phyloP scores from a whole-genome alignment of 2,329 filamentous ascomycete genomes.

The Chalaropsis thielavioides region DNA sequence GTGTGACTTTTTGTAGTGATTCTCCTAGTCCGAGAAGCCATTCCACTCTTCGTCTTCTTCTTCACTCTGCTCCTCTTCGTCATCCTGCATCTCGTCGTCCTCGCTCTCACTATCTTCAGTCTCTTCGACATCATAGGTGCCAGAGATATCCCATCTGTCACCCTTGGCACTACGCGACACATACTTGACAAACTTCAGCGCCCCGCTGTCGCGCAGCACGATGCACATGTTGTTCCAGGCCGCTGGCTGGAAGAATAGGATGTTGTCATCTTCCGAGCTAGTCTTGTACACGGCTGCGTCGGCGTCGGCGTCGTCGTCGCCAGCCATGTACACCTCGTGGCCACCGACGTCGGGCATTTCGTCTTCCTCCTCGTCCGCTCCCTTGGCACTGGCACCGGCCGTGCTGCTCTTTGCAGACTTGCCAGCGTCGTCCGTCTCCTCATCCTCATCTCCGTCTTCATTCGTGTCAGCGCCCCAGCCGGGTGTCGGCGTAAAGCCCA shows the following conservation, averaged over 20 bases:
- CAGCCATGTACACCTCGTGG: constrained; percentile 88
- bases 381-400: constrained; percentile 24
- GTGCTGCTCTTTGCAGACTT: constrained; percentile 23
- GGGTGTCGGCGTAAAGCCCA: constrained; percentile 68
- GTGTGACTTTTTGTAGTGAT: background rate
- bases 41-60: constrained; percentile 13
- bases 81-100: constrained; percentile 23
- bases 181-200: constrained; percentile 92
- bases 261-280: constrained; percentile 58
- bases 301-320: constrained; percentile 54
- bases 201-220: constrained; percentile 73
- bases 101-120: constrained; percentile 32
- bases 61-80: constrained; percentile 10
- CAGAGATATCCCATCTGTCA: constrained; percentile 84
- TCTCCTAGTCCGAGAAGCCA: constrained; percentile 16
- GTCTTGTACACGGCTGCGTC: constrained; percentile 84
- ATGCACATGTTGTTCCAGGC: constrained; percentile 86
- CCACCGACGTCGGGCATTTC: constrained; percentile 49
- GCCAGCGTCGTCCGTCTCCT: constrained; percentile 30
- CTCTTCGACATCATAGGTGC: constrained; percentile 57
- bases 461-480: constrained; percentile 69
- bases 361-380: constrained; percentile 24
- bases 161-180: constrained; percentile 69
- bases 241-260: constrained; percentile 47
- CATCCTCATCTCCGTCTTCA: constrained; percentile 34